phyloP scores from a whole-genome alignment of 1,284 basidiomycete genomes.

The Ceratobasidium sp. region DNA sequence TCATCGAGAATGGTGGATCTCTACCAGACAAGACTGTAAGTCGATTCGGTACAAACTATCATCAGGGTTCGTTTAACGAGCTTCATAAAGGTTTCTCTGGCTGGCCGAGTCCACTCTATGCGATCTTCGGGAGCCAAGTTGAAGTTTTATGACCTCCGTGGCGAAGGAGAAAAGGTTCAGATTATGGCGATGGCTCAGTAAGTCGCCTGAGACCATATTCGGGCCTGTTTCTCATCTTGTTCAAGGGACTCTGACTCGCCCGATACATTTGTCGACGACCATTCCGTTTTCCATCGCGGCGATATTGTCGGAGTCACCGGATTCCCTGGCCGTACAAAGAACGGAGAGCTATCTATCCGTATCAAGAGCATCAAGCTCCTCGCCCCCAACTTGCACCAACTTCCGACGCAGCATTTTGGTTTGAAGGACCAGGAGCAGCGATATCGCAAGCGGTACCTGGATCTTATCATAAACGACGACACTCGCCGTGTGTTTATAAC shows the following conservation, averaged over 20 bases:
- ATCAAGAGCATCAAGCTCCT: slow-evolving; percentile 89
- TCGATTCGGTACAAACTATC: not conserved
- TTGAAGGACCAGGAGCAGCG: slow-evolving; percentile 97
- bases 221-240: not conserved
- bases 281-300: slow-evolving; percentile 93
- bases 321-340: slow-evolving; percentile 91
- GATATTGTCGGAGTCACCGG: slow-evolving; percentile 97
- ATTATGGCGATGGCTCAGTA: slow-evolving; percentile 94
- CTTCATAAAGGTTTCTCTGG: slow-evolving; percentile 53
- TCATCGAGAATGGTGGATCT: slow-evolving; percentile 69
- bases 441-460: slow-evolving; percentile 98
- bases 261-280: slow-evolving; percentile 78
- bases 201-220: slow-evolving; percentile 55
- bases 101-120: slow-evolving; percentile 70
- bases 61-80: slow-evolving; percentile 57
- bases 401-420: slow-evolving; percentile 91
- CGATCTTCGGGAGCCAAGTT: slow-evolving; percentile 88
- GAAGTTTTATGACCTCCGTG: slow-evolving; percentile 94
- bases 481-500: slow-evolving; percentile 94
- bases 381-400: slow-evolving; percentile 95
- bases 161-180: slow-evolving; percentile 94
- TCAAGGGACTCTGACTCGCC: slow-evolving; percentile 77
- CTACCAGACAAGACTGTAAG: slow-evolving; percentile 37
- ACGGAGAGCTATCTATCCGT: slow-evolving; percentile 94
- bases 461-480: slow-evolving; percentile 94